Evolutionary conservation across 2,329 filamentous ascomycete species (phyloP), one percentile per base, ranked within the genome.

Genomic region (Phyllosticta capitalensis): DNA sequence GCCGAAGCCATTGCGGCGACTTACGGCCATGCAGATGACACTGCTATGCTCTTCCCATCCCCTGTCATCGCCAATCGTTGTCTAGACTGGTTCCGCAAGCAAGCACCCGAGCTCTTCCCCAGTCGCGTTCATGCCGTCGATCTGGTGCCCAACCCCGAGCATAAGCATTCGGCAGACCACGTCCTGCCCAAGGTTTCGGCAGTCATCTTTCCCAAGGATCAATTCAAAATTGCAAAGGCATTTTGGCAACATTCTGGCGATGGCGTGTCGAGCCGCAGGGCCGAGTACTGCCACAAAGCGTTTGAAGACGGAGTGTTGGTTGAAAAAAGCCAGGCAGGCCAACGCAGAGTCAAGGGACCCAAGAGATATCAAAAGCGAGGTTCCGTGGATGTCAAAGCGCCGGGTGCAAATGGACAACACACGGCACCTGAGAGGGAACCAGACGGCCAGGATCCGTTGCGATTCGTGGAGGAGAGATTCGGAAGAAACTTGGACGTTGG

Each of bases 181-280:
- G 75, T 79, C 33, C 77, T 78, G 3, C 76, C 78, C 0, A 71
- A 67, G 48, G 64, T 80, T 3, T 78, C 74, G 5, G 78, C 76
- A 22, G 85, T 96, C 2, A 70, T 97, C 50, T 90, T 87, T 66
- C 83, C 86, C 0, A 77, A 81, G 52, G 82, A 85, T 12, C 75
- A 84, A 19, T 92, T 87, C 66, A 75, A 83, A 4, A 73, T 88
- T 61, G 89, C 90, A n/a, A 97, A 96, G 72, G 83, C 91, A 67
- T 96, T 95, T 68, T 99, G 94, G 94, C 94, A 97, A 72, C 94
- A 99, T 72, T 88, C 89, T 0, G 94, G 94, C 20, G 92, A 96
- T 63, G 94, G 94, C 17, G 81, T 96, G 14, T 96, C 92, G 0
- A 96, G 92, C 71, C 86, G 94, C 55, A 84, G 91, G 49, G 92